Evolutionary conservation across 106 monocot species (phyloP), one percentile per base, ranked within the genome.

Genomic region (Hemerocallis citrina): DNA sequence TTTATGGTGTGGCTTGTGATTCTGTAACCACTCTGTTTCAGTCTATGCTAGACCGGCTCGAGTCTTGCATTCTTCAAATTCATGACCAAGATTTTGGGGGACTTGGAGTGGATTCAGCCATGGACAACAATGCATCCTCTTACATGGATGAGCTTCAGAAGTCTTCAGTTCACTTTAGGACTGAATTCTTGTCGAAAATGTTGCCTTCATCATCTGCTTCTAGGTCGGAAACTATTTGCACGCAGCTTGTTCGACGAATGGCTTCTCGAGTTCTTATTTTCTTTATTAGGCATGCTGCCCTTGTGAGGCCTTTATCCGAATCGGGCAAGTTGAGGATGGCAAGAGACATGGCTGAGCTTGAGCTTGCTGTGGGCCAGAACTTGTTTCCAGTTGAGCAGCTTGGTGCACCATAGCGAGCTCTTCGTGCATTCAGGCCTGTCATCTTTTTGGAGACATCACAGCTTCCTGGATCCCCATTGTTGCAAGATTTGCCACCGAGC

Each of bases 281-380:
- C 50, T 91, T 98, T 67, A 81, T 98, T 27, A 73, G 96, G 20
- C 87, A 98, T 61, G 91, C 96, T 15, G 74, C 96, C 8, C 73
- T 98, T 6, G 72, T 98, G 3, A 71, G 96, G 70, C 96, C 96
- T 61, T 81, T 98, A 6, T 98, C 96, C 0, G 96, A 98, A 54
- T 64, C 89, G 0, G 95, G 95, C 20, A 96, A 91, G 73, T 77
- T 96, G 39, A 80, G 96, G 63, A 68, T 98, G 81, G 91, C 96
- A 12, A 81, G 96, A 69, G 96, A 98, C 64, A 91, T 98, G 91
- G 96, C 96, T 8, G 96, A 98, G 67, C 75, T 98, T 22, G 96
- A 98, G 72, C 75, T 91, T 2, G 84, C 91, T 6, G 79, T 98
- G 34, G 85, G 93, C 20, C 96, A 91, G 61, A 87, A 91, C 57